Percentiles rank a stretch among this genome's conserved stretches.
Conservation (phyloP, 2,329 filamentous ascomycete genomes). For the Raffaelea albimanens region DNA sequence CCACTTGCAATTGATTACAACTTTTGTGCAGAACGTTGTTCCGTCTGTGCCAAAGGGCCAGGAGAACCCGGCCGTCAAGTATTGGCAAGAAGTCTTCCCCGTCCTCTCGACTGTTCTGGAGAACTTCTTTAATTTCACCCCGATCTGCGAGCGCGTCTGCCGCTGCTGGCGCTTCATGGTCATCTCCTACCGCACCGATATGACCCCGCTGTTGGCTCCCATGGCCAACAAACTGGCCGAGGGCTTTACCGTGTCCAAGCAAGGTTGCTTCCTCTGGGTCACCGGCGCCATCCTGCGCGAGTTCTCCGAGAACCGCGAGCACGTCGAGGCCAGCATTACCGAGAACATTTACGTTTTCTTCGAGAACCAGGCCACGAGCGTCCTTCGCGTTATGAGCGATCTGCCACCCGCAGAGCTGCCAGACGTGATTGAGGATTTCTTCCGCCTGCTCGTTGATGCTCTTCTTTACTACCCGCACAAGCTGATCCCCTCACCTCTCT, state of each 20-base stretch:
- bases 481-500: constrained; percentile 68
- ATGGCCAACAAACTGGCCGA: constrained; percentile 82
- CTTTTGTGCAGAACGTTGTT: constrained; percentile 70
- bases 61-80: constrained; percentile 86
- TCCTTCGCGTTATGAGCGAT: constrained; percentile 82
- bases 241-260: constrained; percentile 75
- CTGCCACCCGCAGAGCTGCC: constrained; percentile 66
- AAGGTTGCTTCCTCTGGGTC: constrained; percentile 98
- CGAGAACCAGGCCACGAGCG: constrained; percentile 82
- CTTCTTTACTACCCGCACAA: constrained; percentile 85
- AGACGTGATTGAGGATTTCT: constrained; percentile 90
- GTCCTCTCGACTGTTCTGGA: constrained; percentile 79
- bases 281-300: constrained; percentile 91
- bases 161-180: constrained; percentile 96
- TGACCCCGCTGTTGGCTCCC: constrained; percentile 71
- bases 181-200: constrained; percentile 85
- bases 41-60: constrained; percentile 64
- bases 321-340: constrained; percentile 71
- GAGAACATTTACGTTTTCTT: constrained; percentile 91
- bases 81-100: constrained; percentile 90
- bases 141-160: constrained; percentile 88
- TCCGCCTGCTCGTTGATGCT: constrained; percentile 83
- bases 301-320: constrained; percentile 83
- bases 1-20: constrained; percentile 83
- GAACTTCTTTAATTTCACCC: constrained; percentile 75